Percentiles rank a stretch among this genome's conserved stretches.
phyloP scores from a whole-genome alignment of 2,329 filamentous ascomycete genomes.

The Fusarium sulawesiense region DNA sequence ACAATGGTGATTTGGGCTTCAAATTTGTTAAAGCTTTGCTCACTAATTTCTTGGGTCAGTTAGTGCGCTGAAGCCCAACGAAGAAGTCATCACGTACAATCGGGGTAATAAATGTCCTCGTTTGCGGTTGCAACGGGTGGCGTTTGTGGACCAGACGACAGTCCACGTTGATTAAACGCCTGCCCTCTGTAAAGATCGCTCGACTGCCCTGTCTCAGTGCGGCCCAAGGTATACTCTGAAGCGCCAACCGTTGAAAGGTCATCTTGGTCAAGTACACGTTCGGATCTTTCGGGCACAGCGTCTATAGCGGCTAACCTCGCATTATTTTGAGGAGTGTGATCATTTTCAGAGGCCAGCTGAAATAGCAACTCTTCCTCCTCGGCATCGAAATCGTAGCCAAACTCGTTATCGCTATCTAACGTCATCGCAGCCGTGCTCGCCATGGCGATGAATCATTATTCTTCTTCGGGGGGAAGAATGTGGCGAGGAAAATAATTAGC shows the following conservation, averaged over 20 bases:
- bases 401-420: constrained; percentile 56
- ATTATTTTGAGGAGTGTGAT: constrained; percentile 20
- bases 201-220: constrained; percentile 1
- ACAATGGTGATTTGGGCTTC: constrained; percentile 25
- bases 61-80: constrained; percentile 54
- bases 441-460: constrained; percentile 41
- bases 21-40: constrained; percentile 55
- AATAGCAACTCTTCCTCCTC: constrained; percentile 60
- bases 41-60: constrained; percentile 76
- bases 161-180: not conserved
- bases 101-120: constrained; percentile 59
- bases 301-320: constrained; percentile 35
- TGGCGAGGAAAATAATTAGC: constrained; percentile 6
- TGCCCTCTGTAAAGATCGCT: constrained; percentile 15
- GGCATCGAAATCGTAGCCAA: constrained; percentile 59
- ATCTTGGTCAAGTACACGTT: constrained; percentile 18
- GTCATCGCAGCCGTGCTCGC: constrained; percentile 28
- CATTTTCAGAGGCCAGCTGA: constrained; percentile 47
- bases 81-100: constrained; percentile 59
- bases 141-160: constrained; percentile 11
- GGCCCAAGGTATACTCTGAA: constrained; percentile 4
- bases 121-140: constrained; percentile 25
- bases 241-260: constrained; percentile 10
- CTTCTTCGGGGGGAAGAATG: not conserved
- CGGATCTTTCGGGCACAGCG: constrained; percentile 38